Evolutionary conservation across 805 yeast genomes (phyloP).

Genomic region (Lachancea sp.): DNA sequence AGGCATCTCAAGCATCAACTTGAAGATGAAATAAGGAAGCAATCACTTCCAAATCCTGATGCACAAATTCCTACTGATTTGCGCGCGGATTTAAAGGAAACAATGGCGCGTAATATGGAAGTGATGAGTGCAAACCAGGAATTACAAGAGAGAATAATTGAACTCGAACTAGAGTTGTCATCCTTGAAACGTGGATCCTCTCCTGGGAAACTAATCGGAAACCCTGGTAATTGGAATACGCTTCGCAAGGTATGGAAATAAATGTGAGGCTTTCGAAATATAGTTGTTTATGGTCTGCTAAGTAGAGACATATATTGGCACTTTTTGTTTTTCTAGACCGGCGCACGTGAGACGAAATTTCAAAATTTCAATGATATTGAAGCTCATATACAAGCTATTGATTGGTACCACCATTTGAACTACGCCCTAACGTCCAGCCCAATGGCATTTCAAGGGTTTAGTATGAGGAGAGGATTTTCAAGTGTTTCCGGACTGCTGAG

Average conservation of each 20-base stretch:
- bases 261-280: not conserved
- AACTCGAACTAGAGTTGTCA: constrained; percentile 35
- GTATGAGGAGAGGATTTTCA: constrained; percentile 20
- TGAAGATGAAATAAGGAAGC: constrained; percentile 30
- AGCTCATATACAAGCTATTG: too few relatives aligned
- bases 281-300: too few relatives aligned
- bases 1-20: constrained; percentile 40
- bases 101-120: constrained; percentile 56
- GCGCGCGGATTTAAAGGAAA: constrained; percentile 48
- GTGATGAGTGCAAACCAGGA: constrained; percentile 58
- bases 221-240: constrained; percentile 5
- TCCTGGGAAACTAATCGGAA: not conserved
- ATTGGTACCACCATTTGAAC: too few relatives aligned
- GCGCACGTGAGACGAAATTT: not conserved
- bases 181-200: not conserved
- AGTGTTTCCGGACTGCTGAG: constrained; percentile 18
- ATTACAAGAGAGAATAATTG: constrained; percentile 46
- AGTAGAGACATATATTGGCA: too few relatives aligned
- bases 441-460: constrained; percentile 6
- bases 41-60: constrained; percentile 30
- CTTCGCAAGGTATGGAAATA: constrained; percentile 9
- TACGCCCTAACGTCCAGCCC: not conserved
- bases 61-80: constrained; percentile 35
- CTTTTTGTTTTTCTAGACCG: not conserved
- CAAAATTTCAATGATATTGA: too few relatives aligned